Conservation (phyloP, 495 filamentous ascomycete species). For the Daldinia vernicosa region DNA sequence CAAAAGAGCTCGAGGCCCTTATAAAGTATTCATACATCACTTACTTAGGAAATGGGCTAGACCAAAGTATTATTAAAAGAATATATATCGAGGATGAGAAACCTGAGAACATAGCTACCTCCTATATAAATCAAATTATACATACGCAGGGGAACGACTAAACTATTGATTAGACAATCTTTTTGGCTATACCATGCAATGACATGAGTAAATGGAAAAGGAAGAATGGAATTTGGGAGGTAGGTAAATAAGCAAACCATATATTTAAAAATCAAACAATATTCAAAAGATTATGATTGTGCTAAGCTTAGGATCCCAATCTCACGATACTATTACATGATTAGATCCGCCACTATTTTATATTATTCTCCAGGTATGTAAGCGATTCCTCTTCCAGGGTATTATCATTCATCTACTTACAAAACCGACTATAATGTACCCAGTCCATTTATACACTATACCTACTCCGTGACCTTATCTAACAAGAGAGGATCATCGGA, state of each 20-base stretch:
- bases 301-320: not conserved
- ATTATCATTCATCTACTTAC: too few species aligned
- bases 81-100: too few species aligned
- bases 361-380: not conserved
- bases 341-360: not conserved
- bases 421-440: not conserved
- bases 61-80: too few species aligned
- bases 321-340: not conserved
- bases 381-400: not conserved
- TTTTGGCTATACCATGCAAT: not conserved
- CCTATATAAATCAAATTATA: not conserved
- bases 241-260: too few species aligned
- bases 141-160: not conserved
- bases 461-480: not conserved
- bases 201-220: not conserved
- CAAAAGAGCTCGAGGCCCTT: too few species aligned
- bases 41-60: too few species aligned
- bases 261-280: not conserved
- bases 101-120: too few species aligned
- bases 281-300: not conserved
- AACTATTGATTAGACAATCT: not conserved
- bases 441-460: not conserved
- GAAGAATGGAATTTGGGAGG: not conserved
- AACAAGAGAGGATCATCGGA: slow-evolving; percentile 10
- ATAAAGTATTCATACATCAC: too few species aligned